phyloP scores from a whole-genome alignment of 2,329 filamentous ascomycete species.

The Lachnellula suecica region DNA sequence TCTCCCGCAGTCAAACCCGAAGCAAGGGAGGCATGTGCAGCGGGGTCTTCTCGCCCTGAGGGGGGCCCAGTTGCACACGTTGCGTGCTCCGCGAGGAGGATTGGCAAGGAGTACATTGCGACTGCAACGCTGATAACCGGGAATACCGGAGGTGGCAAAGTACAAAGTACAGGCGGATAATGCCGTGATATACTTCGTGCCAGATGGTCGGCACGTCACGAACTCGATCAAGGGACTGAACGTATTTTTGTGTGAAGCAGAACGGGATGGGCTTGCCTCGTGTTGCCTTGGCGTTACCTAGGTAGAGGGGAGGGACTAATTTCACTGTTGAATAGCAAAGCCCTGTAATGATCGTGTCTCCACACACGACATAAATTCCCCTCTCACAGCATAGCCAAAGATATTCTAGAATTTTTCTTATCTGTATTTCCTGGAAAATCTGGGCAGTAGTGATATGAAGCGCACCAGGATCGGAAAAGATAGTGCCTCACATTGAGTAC shows the following conservation, averaged over 20 bases:
- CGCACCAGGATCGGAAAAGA: conserved; percentile 1
- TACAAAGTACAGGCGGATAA: neutral
- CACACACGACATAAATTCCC: no score
- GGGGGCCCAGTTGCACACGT: conserved; percentile 9
- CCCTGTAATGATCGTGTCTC: no score
- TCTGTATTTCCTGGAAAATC: conserved; percentile 9
- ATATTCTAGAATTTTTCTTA: no score
- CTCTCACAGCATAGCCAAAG: no score
- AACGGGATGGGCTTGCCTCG: no score
- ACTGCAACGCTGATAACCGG: neutral
- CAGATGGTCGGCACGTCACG: no score
- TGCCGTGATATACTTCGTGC: neutral
- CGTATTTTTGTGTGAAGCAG: no score
- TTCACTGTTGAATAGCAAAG: no score
- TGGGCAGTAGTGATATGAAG: conserved; percentile 4
- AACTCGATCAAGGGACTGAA: no score
- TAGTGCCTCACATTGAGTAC: no score
- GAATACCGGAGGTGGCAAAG: neutral
- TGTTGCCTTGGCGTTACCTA: no score
- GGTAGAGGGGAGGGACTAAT: no score
- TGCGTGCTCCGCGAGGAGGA: conserved; percentile 15
- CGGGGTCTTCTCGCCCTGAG: neutral
- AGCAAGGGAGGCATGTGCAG: neutral
- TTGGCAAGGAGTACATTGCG: conserved; percentile 7
- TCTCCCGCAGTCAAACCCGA: neutral